A percentile compares a stretch with the other conserved stretches of the same genome.
Evolutionary conservation across 2,329 filamentous ascomycete genomes (phyloP).

Genomic region (Talaromyces islandicus): DNA sequence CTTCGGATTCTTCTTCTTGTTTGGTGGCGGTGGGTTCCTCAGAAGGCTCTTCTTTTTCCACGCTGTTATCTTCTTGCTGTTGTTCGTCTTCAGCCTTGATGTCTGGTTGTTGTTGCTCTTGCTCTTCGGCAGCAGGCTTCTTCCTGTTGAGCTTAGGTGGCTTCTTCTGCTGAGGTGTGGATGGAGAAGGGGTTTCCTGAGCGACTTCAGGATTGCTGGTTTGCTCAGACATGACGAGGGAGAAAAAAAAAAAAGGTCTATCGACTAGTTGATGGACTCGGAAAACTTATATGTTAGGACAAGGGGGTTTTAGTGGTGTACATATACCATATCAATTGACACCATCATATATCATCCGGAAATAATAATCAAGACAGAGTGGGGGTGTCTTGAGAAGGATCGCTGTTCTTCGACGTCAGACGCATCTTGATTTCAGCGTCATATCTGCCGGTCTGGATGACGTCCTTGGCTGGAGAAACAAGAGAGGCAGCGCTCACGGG

Average conservation of each 20-base stretch:
- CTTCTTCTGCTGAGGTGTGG: conserved; percentile 17
- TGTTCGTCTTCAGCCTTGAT: conserved; percentile 10
- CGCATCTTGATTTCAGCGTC: background rate
- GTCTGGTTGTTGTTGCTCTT: conserved; percentile 14
- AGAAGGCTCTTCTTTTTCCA: background rate
- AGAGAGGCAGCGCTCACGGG: background rate
- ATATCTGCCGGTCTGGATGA: background rate
- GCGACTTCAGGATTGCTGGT: conserved; percentile 1
- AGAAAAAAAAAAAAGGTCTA: background rate
- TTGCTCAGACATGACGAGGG: conserved; percentile 10
- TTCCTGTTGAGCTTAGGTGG: conserved; percentile 28
- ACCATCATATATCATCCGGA: background rate
- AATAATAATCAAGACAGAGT: background rate
- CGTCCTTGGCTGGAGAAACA: background rate
- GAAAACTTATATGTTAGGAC: background rate
- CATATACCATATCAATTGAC: background rate
- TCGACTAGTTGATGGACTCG: background rate
- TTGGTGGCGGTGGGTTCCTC: background rate
- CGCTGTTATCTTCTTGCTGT: background rate
- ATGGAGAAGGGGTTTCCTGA: conserved; percentile 7
- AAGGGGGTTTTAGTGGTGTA: background rate
- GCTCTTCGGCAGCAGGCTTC: conserved; percentile 20
- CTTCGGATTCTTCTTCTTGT: conserved; percentile 7
- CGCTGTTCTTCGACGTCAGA: background rate
- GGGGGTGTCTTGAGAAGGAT: background rate